These are phyloP conservation scores for Nannizziopsis barbatae DNA, from an alignment of 2,329 filamentous ascomycete genomes.

Conservation along the genomic window DNA sequence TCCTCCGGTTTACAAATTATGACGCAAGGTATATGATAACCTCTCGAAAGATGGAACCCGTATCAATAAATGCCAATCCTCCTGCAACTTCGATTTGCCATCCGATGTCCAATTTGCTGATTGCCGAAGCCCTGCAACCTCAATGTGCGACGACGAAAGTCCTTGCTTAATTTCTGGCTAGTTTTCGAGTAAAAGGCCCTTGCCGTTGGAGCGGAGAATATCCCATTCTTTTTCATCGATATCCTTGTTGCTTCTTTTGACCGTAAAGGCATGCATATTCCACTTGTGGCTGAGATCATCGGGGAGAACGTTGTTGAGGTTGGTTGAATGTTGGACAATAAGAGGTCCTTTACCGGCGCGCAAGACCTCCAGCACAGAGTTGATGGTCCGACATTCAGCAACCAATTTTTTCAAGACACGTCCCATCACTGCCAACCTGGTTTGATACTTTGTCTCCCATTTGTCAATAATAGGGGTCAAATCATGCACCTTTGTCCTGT, in stretches of 20 bases:
- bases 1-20: no score
- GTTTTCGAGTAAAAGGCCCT: not conserved
- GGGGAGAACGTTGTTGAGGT: conserved; percentile 1
- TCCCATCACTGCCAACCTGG: conserved; percentile 11
- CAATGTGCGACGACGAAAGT: no score
- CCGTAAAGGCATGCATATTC: not conserved
- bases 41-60: no score
- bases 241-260: not conserved
- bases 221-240: conserved; percentile 1
- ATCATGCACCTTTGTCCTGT: conserved; percentile 30
- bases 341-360: conserved; percentile 3
- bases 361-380: not conserved
- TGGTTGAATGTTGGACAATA: conserved; percentile 1
- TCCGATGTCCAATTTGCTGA: no score
- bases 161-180: not conserved
- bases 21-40: no score
- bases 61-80: no score
- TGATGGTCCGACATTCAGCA: not conserved
- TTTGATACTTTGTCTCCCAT: conserved; percentile 36
- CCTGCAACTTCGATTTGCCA: no score
- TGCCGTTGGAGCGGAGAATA: not conserved
- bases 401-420: conserved; percentile 8
- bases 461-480: conserved; percentile 26
- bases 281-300: conserved; percentile 9
- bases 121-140: no score